Evolutionary conservation across 371 early-diverging fungal species (phyloP).

Genomic region (Lichtheimia corymbifera): DNA sequence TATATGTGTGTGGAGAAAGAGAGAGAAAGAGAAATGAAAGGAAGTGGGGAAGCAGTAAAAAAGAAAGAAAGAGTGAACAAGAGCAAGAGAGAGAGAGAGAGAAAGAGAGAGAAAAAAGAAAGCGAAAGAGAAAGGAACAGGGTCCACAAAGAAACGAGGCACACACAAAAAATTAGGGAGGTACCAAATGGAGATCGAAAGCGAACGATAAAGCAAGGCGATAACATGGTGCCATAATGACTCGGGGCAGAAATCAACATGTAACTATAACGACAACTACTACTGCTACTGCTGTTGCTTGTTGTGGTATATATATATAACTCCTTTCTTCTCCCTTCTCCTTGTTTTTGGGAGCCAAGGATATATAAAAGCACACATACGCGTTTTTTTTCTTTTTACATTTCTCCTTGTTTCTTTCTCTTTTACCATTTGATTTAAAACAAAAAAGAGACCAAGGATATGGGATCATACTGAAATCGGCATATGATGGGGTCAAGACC

Average conservation of each 20-base stretch:
- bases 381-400: neutral
- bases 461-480: neutral
- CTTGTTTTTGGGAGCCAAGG: too few relatives aligned
- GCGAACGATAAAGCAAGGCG: neutral
- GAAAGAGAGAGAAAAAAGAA: slow-evolving; percentile 8
- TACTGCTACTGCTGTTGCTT: too few relatives aligned
- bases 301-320: too few relatives aligned
- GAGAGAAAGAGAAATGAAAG: neutral
- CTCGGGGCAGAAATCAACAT: too few relatives aligned
- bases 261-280: too few relatives aligned
- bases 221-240: too few relatives aligned
- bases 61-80: neutral
- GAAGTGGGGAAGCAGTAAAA: slow-evolving; percentile 10
- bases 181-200: slow-evolving; percentile 7
- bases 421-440: neutral
- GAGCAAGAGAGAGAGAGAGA: slow-evolving; percentile 7
- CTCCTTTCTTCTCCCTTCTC: too few relatives aligned
- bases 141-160: neutral
- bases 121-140: slow-evolving; percentile 2
- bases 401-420: neutral
- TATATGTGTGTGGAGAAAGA: neutral
- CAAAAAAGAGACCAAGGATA: neutral
- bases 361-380: too few relatives aligned
- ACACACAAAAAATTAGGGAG: slow-evolving; percentile 1
- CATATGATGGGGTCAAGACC: neutral